phyloP scores from a whole-genome alignment of 129 eudicot species.

The Deinandra increscens region DNA sequence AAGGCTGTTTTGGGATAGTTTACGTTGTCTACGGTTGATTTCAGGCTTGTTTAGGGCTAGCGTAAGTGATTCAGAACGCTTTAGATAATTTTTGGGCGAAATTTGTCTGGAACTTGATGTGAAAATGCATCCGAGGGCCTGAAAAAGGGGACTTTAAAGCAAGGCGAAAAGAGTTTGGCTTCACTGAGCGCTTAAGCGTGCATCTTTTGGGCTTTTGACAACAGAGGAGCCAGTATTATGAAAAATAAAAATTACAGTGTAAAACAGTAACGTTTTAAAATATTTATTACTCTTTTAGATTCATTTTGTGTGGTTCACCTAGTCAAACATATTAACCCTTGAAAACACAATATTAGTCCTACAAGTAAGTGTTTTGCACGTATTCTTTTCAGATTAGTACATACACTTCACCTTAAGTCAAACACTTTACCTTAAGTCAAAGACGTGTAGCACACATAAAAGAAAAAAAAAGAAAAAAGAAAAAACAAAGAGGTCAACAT shows the following conservation, averaged over 20 bases:
- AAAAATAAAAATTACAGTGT: neutral
- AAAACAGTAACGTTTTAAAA: neutral
- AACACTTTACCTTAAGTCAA: neutral
- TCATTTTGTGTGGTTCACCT: conserved; percentile 13
- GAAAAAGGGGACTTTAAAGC: too few species aligned
- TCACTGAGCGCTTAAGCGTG: too few species aligned
- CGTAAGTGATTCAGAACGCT: too few species aligned
- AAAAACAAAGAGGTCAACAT: neutral
- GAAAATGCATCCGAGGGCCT: too few species aligned
- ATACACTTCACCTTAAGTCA: neutral
- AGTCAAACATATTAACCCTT: neutral
- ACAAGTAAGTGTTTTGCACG: conserved; percentile 7
- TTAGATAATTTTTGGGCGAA: too few species aligned
- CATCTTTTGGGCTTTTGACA: too few species aligned
- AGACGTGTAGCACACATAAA: neutral
- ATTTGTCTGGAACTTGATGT: too few species aligned
- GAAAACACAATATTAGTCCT: neutral
- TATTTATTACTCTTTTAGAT: neutral
- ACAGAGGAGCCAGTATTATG: too few species aligned
- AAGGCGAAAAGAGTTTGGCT: too few species aligned
- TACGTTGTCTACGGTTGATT: too few species aligned
- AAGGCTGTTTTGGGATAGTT: too few species aligned
- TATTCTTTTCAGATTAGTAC: neutral
- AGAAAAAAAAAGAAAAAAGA: neutral
- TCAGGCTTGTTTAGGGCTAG: too few species aligned